Evolutionary conservation across 345 rosid genomes (phyloP), one percentile per base, ranked within the genome.

Genomic region (Reutealis trisperma): DNA sequence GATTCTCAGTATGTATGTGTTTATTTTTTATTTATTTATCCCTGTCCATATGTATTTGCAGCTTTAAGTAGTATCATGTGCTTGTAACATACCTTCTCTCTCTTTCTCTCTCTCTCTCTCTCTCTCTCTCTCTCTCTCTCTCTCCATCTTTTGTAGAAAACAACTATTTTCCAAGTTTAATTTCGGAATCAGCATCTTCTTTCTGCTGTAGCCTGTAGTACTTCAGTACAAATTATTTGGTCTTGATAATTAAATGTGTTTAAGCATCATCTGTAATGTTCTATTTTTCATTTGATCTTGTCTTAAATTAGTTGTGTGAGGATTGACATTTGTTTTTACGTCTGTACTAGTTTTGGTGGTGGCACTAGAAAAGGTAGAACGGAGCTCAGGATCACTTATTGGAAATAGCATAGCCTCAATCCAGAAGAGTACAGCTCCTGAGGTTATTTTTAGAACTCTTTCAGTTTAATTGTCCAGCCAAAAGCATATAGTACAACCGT

Each of bases 371-470:
- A 95, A 88, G 84, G 99, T 96, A 62, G 98, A 96, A 81, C 86
- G 88, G 78, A 89, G 87, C 84, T 90, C 97, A 42, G 99, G 90
- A 75, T 85, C 98, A 74, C 91, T 88, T 61, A 87, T 93, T 76
- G 99, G 99, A 84, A 93, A 88, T 80, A 86, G 91, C 89, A 95
- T 95, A 80, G 97, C 99, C 69, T 82, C 96, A 8, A 90, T 95
- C 83, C 97, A 93, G 88, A 92, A 93, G 92, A 95, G 93, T 85
- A 77, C 97, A 25, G 98, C 98, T 82, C 98, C 98, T 15, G 97
- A 93, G 97, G 98, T 95, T 80, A 78, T 70, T 75, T 75, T 68
- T 79, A 25, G 51, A 77, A 72, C 71, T 81, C 54, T 18, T 49
- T 22, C 27, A 72, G 58, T 62, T 37, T 68, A 71, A 61, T 37